Percentiles rank a stretch among this genome's conserved stretches.
Evolutionary conservation across 768 basidiomycete genomes (phyloP).

Genomic region (Kwoniella sp.): DNA sequence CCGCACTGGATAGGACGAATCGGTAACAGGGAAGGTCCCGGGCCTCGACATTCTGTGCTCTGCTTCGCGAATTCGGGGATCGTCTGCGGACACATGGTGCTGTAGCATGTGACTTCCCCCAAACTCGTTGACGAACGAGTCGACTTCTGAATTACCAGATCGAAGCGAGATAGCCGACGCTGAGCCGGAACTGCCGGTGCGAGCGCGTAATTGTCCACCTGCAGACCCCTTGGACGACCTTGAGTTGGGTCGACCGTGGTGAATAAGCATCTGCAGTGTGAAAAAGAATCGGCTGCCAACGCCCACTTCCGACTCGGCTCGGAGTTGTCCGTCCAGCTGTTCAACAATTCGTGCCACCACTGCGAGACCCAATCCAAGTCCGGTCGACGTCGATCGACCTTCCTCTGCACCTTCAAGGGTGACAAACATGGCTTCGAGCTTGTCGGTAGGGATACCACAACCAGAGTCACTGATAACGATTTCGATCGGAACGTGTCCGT

Average conservation of each 20-base stretch:
- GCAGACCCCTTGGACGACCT: conserved; percentile 34
- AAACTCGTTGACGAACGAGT: conserved; percentile 51
- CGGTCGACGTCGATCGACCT: conserved; percentile 2
- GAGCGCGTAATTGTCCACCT: neutral
- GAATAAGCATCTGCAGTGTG: conserved; percentile 47
- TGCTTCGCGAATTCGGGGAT: conserved; percentile 33
- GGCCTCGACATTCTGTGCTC: conserved; percentile 37
- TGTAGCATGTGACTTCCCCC: conserved; percentile 41
- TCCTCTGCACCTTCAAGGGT: conserved; percentile 72
- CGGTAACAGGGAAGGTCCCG: conserved; percentile 45
- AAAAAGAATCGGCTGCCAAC: conserved; percentile 70
- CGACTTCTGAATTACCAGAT: conserved; percentile 45
- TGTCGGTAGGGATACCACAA: conserved; percentile 62
- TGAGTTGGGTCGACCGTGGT: conserved; percentile 50
- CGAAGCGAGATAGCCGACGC: conserved; percentile 15
- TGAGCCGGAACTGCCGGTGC: conserved; percentile 13
- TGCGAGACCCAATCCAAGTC: conserved; percentile 66
- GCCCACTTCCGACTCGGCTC: conserved; percentile 66
- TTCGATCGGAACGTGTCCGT: conserved; percentile 56
- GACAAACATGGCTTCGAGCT: conserved; percentile 71
- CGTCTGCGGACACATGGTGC: conserved; percentile 18
- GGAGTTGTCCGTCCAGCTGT: conserved; percentile 71
- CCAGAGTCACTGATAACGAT: conserved; percentile 70
- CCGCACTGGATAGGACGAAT: conserved; percentile 42
- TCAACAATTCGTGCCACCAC: conserved; percentile 76